These are phyloP conservation scores for Starmerella stellata DNA, from an alignment of 805 yeast species.

Conservation along the genomic window DNA sequence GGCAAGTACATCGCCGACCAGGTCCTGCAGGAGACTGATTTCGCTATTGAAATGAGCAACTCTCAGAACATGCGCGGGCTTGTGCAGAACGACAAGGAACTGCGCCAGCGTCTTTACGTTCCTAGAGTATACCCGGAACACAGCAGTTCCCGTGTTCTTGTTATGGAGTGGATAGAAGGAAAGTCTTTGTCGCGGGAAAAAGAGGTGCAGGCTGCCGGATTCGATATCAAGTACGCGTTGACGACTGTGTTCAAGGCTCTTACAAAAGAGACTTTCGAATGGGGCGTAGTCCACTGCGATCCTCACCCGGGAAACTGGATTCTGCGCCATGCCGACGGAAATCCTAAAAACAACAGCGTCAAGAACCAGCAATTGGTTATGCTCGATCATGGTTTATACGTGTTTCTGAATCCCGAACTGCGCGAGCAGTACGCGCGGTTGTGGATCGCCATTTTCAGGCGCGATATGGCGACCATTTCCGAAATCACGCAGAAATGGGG, in stretches of 20 bases:
- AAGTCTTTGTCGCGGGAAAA: slow-evolving; percentile 34
- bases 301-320: slow-evolving; percentile 71
- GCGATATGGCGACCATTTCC: slow-evolving; percentile 32
- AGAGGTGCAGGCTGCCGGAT: slow-evolving; percentile 25
- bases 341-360: slow-evolving; percentile 20
- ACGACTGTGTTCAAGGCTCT: slow-evolving; percentile 33
- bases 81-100: slow-evolving; percentile 25
- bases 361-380: slow-evolving; percentile 35
- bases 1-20: slow-evolving; percentile 41
- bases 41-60: slow-evolving; percentile 38
- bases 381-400: slow-evolving; percentile 60
- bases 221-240: slow-evolving; percentile 30
- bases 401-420: slow-evolving; percentile 34
- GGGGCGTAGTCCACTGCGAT: slow-evolving; percentile 56
- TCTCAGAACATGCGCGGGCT: slow-evolving; percentile 27
- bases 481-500: slow-evolving; percentile 48
- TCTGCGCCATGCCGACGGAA: slow-evolving; percentile 25
- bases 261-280: slow-evolving; percentile 42
- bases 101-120: slow-evolving; percentile 29
- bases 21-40: slow-evolving; percentile 44
- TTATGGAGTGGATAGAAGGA: slow-evolving; percentile 67
- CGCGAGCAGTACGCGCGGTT: slow-evolving; percentile 38
- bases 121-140: slow-evolving; percentile 35
- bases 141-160: slow-evolving; percentile 35
- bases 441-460: slow-evolving; percentile 45